Percentiles rank a stretch among this genome's conserved stretches.
phyloP scores from a whole-genome alignment of 805 yeast species.

The Clavispora asparagi region DNA sequence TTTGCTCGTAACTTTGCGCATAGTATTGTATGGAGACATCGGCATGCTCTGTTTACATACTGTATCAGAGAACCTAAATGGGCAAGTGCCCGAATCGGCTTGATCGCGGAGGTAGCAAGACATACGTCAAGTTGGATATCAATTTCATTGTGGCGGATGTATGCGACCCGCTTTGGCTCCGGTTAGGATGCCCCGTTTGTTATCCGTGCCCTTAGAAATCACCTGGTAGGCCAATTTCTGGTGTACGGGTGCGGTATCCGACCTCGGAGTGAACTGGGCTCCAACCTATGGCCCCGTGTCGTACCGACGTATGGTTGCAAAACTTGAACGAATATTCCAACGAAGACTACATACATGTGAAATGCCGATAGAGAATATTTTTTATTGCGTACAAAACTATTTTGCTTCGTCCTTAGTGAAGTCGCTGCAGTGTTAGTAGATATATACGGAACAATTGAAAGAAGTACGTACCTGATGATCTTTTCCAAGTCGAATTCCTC shows the following conservation, averaged over 20 bases:
- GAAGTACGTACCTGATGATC: conserved; percentile 34
- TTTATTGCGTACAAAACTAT: conserved; percentile 10
- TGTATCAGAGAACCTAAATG: neutral
- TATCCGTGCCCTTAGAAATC: too few species aligned
- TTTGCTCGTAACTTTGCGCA: neutral
- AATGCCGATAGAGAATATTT: neutral
- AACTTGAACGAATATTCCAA: too few species aligned
- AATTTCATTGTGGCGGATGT: neutral
- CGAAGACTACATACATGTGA: too few species aligned
- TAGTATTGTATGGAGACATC: neutral
- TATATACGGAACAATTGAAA: neutral
- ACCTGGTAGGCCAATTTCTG: neutral
- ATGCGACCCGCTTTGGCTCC: too few species aligned
- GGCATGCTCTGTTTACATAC: neutral
- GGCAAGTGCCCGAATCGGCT: neutral
- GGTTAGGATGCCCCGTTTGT: too few species aligned
- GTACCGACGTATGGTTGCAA: too few species aligned
- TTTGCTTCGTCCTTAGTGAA: conserved; percentile 38
- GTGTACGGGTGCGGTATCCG: neutral
- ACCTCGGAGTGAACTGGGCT: neutral
- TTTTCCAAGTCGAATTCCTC: conserved; percentile 42
- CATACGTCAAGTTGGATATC: neutral
- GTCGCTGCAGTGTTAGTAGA: conserved; percentile 23
- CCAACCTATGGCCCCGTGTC: too few species aligned
- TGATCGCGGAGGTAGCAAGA: neutral